Evolutionary conservation across 441 rosid species (phyloP), one percentile per base, ranked within the genome.

Genomic region (Gossypium gossypioides): DNA sequence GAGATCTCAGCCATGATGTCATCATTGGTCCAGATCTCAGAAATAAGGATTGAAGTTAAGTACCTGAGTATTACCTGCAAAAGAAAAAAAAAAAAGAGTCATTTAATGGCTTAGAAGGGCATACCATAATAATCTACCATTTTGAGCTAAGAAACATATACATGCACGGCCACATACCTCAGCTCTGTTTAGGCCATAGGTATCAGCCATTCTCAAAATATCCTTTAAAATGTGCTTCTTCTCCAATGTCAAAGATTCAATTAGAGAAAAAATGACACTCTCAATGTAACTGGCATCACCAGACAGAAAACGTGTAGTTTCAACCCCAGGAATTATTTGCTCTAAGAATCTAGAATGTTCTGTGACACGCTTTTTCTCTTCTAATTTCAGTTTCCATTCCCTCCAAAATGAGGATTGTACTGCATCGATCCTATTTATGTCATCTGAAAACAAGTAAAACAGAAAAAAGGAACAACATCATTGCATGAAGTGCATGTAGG

Each of bases 361-460:
- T 0, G 99, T 89, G 72, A 80, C 81, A 70, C 65, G 79, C 84
- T 85, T 91, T 80, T 91, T 91, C 65, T 87, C 97, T 84, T 93
- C 99, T 79, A 96, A 81, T 79, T 93, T 91, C 75, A 87, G 78
- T 80, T 96, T 93, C 99, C 99, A 96, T 37, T 96, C 94, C 81
- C 87, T 87, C 99, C 99, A 93, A 79, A 96, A 96, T 48, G 92
- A 88, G 70, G 98, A 90, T 18, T 91, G 96, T 65, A 84, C 91
- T 81, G 84, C 82, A 76, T 89, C 93, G 57, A 95, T 87, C 84
- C 86, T 82, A 75, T 81, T 85, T 80, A 92, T 83, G 75, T 85
- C 97, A 85, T 91, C 98, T 96, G 86, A 72, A 72, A 65, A 76
- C 71, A 82, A 60, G 67, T 61, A 70, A 29, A 44, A 40, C 34